Conservation (phyloP, 2,329 filamentous ascomycete genomes). For the Clarireedia paspali region DNA sequence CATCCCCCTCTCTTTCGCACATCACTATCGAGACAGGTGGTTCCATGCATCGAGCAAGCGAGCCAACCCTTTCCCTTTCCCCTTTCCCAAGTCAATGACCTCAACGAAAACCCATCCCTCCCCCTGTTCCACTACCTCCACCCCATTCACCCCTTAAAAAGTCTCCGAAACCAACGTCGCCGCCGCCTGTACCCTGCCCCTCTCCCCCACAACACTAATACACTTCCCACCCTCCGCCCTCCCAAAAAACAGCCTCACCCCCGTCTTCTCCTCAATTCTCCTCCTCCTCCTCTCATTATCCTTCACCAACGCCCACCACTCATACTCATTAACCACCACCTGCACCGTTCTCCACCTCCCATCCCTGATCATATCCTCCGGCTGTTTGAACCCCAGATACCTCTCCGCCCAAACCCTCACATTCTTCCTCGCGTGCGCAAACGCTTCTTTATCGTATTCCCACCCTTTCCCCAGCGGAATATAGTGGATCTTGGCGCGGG, state of each 20-base stretch:
- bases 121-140: not conserved
- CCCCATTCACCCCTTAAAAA: not conserved
- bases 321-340: not conserved
- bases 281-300: not conserved
- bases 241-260: not conserved
- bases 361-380: not conserved
- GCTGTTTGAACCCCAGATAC: not conserved
- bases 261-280: not conserved
- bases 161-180: not conserved
- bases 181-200: not conserved
- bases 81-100: too few relatives aligned
- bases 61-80: too few relatives aligned
- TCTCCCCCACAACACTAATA: not conserved
- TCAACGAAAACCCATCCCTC: too few relatives aligned
- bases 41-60: too few relatives aligned
- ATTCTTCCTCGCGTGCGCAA: not conserved
- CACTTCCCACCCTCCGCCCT: not conserved
- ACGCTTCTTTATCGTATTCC: not conserved
- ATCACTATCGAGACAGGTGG: too few relatives aligned
- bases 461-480: not conserved
- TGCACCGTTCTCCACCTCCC: not conserved
- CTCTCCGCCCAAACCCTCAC: not conserved
- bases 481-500: not conserved
- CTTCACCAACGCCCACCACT: not conserved
- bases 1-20: too few relatives aligned